Base-by-base conservation (phyloP, 768 basidiomycete genomes). In the Tulasnella sp. region DNA sequence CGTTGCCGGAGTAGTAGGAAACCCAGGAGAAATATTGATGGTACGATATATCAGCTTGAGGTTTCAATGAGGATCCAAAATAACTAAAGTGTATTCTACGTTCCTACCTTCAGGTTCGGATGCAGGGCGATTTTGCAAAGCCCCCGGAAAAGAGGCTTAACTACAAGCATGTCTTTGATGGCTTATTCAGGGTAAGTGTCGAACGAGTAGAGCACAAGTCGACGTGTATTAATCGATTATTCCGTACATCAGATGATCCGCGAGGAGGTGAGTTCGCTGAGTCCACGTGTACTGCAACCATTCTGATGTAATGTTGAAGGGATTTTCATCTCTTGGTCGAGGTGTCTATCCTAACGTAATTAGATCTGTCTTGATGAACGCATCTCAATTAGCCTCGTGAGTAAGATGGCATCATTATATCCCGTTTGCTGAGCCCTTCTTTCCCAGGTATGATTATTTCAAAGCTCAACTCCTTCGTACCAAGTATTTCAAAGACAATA, bases 101-200 rank as follows among this genome's bases (percentile, higher is more conserved):
- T 25, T 42, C 59, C 32, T 63, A 62, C 62, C 43, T 58, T 58
- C 54, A 74, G 72, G 74, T 91, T 37, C 81, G 90, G 48, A 72
- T 93, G 55, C 90, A 92, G 66, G 88, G 83, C 32, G 90, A 93
- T 66, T 81, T 85, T 59, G 88, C 86, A 5, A 92, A 91, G 63
- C 76, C 85, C 1, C 78, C 81, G 7, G 86, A 87, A 67, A 85
- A 87, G 64, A 73, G 85, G 37, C 83, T 90, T 69, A 86, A 87
- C 60, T 93, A 93, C 64, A 86, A 85, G 68, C 74, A 92, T 63
- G 84, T 81, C 57, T 77, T 92, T 48, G 88, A 92, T 67, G 90
- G 88, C 0, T 69, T 93, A 12, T 85, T 79, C 68, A 70, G 87
- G 47, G 86, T 88, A 63, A 66, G 82, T 74, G 4, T 39, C 40